Conservation (phyloP, 176 grass and related monocot species). For the Elaeis guineensis region DNA sequence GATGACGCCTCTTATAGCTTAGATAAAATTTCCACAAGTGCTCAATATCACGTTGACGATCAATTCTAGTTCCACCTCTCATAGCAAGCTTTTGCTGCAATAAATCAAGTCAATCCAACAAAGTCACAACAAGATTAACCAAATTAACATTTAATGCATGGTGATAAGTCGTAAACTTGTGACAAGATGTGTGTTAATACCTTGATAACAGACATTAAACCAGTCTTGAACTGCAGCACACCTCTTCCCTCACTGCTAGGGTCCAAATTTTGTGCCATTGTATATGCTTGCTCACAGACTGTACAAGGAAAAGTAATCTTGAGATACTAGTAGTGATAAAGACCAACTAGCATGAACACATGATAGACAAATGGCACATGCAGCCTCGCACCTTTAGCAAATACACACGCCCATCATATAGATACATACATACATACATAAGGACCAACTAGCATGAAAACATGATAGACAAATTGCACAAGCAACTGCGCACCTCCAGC, state of each 20-base stretch:
- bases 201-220: constrained; percentile 75
- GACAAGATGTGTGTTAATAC: constrained; percentile 16
- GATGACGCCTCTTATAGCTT: constrained; percentile 52
- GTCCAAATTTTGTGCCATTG: constrained; percentile 76
- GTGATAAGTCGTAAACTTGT: not conserved
- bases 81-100: constrained; percentile 72
- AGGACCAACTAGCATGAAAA: too few species aligned
- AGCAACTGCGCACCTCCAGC: too few species aligned
- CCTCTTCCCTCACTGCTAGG: constrained; percentile 67
- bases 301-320: constrained; percentile 3
- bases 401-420: too few species aligned
- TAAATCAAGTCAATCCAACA: constrained; percentile 16
- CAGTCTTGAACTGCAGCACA: constrained; percentile 87
- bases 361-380: too few species aligned
- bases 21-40: constrained; percentile 64
- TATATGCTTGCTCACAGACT: constrained; percentile 85
- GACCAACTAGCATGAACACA: constrained; percentile 1
- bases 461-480: too few species aligned
- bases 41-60: constrained; percentile 60
- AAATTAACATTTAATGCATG: not conserved
- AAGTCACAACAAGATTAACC: constrained; percentile 3
- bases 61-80: constrained; percentile 52
- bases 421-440: too few species aligned
- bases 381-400: too few species aligned
- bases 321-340: not conserved